These are phyloP conservation scores for Claviceps sp. DNA, from an alignment of 2,329 filamentous ascomycete species.

Conservation along the genomic window DNA sequence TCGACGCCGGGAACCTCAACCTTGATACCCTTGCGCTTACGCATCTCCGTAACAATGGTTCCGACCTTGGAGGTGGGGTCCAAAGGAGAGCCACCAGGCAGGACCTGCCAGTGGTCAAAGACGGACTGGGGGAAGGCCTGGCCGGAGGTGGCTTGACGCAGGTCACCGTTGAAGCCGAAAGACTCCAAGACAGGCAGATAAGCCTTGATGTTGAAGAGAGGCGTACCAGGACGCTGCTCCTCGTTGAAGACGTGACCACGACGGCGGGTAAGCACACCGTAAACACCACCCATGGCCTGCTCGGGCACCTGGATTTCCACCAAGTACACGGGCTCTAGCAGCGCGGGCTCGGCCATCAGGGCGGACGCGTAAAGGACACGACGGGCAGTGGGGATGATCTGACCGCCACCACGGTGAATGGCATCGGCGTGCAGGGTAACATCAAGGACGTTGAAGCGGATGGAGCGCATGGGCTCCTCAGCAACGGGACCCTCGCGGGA, in stretches of 20 bases:
- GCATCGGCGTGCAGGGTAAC: constrained; percentile 99
- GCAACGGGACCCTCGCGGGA: constrained; percentile 93
- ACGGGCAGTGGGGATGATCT: constrained; percentile 95
- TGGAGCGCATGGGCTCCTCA: constrained; percentile 93
- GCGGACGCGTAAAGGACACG: constrained; percentile 92
- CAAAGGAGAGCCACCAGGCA: constrained; percentile 85
- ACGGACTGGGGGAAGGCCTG: constrained; percentile 99
- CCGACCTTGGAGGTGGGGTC: constrained; percentile 74
- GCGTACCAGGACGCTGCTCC: constrained; percentile 95
- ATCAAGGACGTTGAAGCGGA: constrained; percentile 99
- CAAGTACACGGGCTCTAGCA: constrained; percentile 96
- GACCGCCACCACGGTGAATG: constrained; percentile 98
- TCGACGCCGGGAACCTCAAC: constrained; percentile 80
- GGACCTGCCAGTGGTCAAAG: constrained; percentile 97
- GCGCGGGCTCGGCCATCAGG: constrained; percentile 79
- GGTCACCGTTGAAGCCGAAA: constrained; percentile 97
- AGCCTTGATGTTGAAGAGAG: constrained; percentile 98
- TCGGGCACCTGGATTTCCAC: constrained; percentile 99
- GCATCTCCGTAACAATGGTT: constrained; percentile 73
- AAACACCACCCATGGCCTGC: constrained; percentile 98
- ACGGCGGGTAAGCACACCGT: constrained; percentile 93
- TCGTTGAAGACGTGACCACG: constrained; percentile 99
- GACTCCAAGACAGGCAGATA: constrained; percentile 95
- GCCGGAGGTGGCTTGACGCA: constrained; percentile 82
- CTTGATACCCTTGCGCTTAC: constrained; percentile 99